Evolutionary conservation across 345 rosid species (phyloP), one percentile per base, ranked within the genome.

Genomic region (Hibiscus trionum): DNA sequence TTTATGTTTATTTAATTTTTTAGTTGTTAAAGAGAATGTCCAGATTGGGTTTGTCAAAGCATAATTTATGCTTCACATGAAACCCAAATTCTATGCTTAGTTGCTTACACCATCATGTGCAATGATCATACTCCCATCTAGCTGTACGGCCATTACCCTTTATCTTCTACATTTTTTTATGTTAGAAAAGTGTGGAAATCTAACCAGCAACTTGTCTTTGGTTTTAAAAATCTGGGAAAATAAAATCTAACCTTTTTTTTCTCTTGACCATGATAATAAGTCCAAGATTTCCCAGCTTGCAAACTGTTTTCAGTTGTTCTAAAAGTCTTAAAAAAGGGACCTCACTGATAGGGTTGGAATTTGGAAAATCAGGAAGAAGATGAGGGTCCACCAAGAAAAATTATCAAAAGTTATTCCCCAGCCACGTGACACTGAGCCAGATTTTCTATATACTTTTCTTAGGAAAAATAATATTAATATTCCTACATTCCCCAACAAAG

Each of bases 341-440:
- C 33, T 33, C 44, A 33, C 17, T 26, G 39, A 21, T 26, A 11
- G 69, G 61, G 69, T 53, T 71, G 70, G 44, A 52, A 56, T 64
- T 53, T 71, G 70, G 44, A 52, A 44, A 68, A 19, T 44, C 21
- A 14, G 63, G 26, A 17, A 69, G 71, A 70, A 66, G 37, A 37
- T 63, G 49, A 76, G 21, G 21, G 70, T 66, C 72, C 73, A 73
- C 76, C 44, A 14, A 50, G 21, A 65, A 14, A 21, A 61, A 69
- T 69, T 52, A 74, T 66, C 66, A 11, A 49, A 49, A 75, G 55
- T 73, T 52, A 63, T 78, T 21, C 70, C 50, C 9, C 62, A 55
- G 49, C 83, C 85, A 83, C 81, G 80, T 79, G 85, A 81, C 72
- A 27, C 56, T 11, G 73, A 72, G 58, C 73, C 57, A 72, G 35